A percentile compares a stretch with the other conserved stretches of the same genome.
Conservation (phyloP, 495 filamentous ascomycete genomes). For the Cercophora newfieldiana region DNA sequence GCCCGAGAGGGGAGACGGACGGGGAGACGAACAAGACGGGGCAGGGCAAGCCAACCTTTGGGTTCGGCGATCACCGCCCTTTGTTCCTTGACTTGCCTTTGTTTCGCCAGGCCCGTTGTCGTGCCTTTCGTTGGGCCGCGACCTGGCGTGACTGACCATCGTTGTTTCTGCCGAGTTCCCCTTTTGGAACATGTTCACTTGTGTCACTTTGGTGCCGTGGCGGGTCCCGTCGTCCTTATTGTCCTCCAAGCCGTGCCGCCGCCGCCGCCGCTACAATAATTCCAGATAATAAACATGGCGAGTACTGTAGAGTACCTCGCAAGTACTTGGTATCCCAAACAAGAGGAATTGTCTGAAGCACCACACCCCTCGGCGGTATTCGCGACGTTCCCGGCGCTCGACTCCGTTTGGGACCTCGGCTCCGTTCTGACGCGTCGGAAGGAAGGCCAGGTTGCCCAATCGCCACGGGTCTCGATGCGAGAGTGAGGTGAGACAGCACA, state of each 20-base stretch:
- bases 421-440: not conserved
- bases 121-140: not conserved
- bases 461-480: not conserved
- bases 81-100: not conserved
- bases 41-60: not conserved
- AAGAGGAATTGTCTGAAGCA: too few species aligned
- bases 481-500: not conserved
- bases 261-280: not conserved
- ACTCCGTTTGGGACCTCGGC: not conserved
- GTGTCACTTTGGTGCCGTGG: not conserved
- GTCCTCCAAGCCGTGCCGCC: not conserved
- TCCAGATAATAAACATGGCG: not conserved
- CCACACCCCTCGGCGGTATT: too few species aligned
- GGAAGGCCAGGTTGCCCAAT: not conserved
- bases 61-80: not conserved
- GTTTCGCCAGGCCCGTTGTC: conserved; percentile 1
- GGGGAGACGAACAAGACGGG: not conserved
- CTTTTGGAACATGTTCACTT: not conserved
- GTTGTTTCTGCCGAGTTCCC: not conserved
- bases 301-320: too few species aligned
- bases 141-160: not conserved
- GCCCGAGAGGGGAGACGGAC: not conserved
- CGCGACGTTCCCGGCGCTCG: not conserved
- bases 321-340: too few species aligned
- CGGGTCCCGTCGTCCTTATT: not conserved